Evolutionary conservation across 768 basidiomycete species (phyloP).

Genomic region (Pleurotus ostreatus): DNA sequence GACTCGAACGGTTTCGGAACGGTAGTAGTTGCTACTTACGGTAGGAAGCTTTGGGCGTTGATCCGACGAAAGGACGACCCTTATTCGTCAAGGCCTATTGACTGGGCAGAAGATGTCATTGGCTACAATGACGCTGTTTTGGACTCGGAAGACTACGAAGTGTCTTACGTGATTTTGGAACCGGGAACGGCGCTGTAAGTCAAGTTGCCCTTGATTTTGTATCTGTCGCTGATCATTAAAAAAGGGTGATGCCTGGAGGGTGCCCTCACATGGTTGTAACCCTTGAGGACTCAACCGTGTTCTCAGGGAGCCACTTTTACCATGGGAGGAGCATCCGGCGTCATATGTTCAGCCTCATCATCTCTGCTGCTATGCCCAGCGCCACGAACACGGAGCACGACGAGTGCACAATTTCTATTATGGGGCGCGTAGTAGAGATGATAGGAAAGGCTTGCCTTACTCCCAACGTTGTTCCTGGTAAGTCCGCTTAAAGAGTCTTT

Average conservation of each 20-base stretch:
- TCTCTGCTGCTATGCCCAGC: not conserved
- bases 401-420: not conserved
- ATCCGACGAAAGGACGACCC: not conserved
- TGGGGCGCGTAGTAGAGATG: not conserved
- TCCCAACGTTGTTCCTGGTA: not conserved
- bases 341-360: not conserved
- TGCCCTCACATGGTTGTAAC: not conserved
- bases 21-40: not conserved
- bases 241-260: not conserved
- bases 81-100: not conserved
- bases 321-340: not conserved
- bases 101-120: not conserved
- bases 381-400: not conserved
- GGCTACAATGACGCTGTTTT: not conserved
- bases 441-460: not conserved
- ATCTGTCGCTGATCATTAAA: not conserved
- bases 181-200: not conserved
- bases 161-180: constrained; percentile 1
- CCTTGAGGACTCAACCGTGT: not conserved
- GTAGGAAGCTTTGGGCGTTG: constrained; percentile 1
- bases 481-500: not conserved
- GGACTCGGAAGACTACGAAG: not conserved
- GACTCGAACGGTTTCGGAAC: constrained; percentile 1
- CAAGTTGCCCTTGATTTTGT: not conserved
- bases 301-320: not conserved